Percentiles rank a stretch among this genome's conserved stretches.
Evolutionary conservation across 441 rosid genomes (phyloP).

Genomic region (Adansonia rubrostipa): DNA sequence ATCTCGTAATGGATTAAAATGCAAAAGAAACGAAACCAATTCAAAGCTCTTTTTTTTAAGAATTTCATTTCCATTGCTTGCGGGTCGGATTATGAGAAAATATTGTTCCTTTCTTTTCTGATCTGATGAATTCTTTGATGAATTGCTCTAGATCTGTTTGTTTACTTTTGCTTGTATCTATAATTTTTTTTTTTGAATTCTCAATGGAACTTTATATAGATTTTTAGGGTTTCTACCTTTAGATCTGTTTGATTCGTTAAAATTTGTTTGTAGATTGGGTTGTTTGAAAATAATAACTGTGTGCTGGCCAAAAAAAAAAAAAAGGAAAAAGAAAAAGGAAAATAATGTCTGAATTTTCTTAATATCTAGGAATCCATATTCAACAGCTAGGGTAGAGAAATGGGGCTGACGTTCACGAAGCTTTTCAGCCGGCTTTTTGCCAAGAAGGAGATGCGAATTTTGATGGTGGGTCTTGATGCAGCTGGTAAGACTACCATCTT

Average conservation of each 20-base stretch:
- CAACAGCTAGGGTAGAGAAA: constrained; percentile 37
- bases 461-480: constrained; percentile 96
- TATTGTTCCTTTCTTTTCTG: constrained; percentile 21
- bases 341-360: background rate
- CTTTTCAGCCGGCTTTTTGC: constrained; percentile 85
- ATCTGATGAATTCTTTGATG: constrained; percentile 23
- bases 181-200: background rate
- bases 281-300: background rate
- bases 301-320: background rate
- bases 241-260: background rate
- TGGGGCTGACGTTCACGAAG: constrained; percentile 80
- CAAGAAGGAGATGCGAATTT: constrained; percentile 85
- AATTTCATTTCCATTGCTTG: background rate
- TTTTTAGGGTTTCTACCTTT: background rate
- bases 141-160: constrained; percentile 30
- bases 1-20: background rate
- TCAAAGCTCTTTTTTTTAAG: background rate
- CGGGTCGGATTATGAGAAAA: constrained; percentile 9
- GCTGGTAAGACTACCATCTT: constrained; percentile 93
- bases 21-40: background rate
- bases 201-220: background rate
- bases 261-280: background rate
- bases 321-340: too few species aligned
- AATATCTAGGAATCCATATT: constrained; percentile 34
- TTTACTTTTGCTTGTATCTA: background rate